Percentiles rank a stretch among this genome's conserved stretches.
phyloP scores from a whole-genome alignment of 208 protist species.

The Endotrypanum monterogeii region DNA sequence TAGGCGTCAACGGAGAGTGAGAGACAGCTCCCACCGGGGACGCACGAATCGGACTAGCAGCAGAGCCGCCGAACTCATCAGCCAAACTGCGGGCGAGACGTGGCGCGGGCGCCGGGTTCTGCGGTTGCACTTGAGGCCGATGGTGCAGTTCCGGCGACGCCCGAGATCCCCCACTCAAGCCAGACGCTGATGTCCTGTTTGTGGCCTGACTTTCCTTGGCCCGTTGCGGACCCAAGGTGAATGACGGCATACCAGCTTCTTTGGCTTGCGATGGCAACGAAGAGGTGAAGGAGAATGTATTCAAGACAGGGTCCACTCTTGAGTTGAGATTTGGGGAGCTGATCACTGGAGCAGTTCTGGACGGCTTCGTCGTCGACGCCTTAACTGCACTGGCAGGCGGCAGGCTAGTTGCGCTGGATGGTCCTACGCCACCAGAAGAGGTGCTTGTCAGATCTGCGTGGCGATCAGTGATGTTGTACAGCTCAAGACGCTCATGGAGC shows the following conservation, averaged over 20 bases:
- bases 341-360: conserved; percentile 16
- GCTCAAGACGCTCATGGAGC: conserved; percentile 70
- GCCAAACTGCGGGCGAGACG: conserved; percentile 28
- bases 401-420: neutral
- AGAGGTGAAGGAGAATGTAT: neutral
- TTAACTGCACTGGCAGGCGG: neutral
- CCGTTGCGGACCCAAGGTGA: neutral
- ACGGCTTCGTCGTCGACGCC: conserved; percentile 14
- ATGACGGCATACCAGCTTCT: neutral
- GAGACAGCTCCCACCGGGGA: neutral
- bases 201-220: neutral
- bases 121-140: conserved; percentile 6
- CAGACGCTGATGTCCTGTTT: neutral
- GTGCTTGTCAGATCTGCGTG: neutral
- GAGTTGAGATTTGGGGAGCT: conserved; percentile 5
- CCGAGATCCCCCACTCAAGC: conserved; percentile 1
- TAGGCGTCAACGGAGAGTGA: neutral
- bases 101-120: conserved; percentile 20
- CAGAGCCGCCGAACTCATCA: conserved; percentile 24
- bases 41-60: conserved; percentile 10
- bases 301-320: neutral
- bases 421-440: neutral
- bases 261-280: neutral
- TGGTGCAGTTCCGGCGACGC: conserved; percentile 4
- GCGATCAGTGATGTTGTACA: conserved; percentile 67